Percentiles rank a stretch among this genome's conserved stretches.
phyloP scores from a whole-genome alignment of 1,284 basidiomycete species.

The Puccinia sorghi region DNA sequence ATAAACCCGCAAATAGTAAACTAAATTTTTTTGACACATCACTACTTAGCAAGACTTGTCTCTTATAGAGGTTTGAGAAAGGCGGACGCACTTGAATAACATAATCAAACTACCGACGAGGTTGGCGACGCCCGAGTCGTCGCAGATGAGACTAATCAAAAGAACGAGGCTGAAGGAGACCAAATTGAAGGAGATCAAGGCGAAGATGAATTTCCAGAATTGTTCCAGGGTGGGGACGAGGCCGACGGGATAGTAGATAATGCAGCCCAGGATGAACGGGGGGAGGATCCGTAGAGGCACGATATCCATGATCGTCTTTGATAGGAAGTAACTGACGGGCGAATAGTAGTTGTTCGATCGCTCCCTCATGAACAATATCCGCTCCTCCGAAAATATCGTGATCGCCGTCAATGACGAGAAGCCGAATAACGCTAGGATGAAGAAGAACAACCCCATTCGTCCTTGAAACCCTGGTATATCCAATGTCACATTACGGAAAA shows the following conservation, averaged over 20 bases:
- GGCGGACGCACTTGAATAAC: slow-evolving; percentile 83
- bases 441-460: slow-evolving; percentile 84
- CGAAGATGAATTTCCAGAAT: slow-evolving; percentile 98
- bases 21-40: slow-evolving; percentile 60
- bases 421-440: slow-evolving; percentile 88
- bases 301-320: slow-evolving; percentile 95
- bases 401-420: slow-evolving; percentile 93
- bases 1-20: slow-evolving; percentile 86
- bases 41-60: slow-evolving; percentile 30
- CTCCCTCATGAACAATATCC: slow-evolving; percentile 93
- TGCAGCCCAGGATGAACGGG: slow-evolving; percentile 88
- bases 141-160: slow-evolving; percentile 82
- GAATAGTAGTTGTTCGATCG: slow-evolving; percentile 95
- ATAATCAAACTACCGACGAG: slow-evolving; percentile 91
- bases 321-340: slow-evolving; percentile 89
- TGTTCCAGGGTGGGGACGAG: slow-evolving; percentile 81
- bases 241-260: slow-evolving; percentile 88
- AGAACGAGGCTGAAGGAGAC: slow-evolving; percentile 88
- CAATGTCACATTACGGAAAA: slow-evolving; percentile 53
- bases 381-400: slow-evolving; percentile 87
- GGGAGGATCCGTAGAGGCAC: slow-evolving; percentile 89
- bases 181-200: slow-evolving; percentile 89
- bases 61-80: slow-evolving; percentile 2
- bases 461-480: slow-evolving; percentile 95
- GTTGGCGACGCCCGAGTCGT: slow-evolving; percentile 82